Conservation (phyloP, 768 basidiomycete genomes). For the Fistulinella prunicolor region DNA sequence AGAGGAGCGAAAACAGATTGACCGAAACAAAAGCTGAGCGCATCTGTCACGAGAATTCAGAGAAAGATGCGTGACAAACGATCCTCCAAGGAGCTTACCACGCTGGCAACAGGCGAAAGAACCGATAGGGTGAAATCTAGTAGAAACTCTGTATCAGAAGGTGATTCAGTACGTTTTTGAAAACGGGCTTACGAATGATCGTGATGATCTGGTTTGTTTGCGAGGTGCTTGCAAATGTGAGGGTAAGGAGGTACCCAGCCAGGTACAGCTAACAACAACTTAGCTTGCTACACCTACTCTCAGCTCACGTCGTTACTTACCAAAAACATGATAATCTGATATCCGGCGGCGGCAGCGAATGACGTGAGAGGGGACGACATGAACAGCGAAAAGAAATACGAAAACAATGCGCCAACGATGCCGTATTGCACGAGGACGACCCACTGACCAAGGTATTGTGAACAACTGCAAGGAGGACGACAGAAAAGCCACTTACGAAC, state of each 20-base stretch:
- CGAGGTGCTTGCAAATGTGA: constrained; percentile 69
- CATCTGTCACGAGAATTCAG: constrained; percentile 36
- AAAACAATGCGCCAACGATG: constrained; percentile 61
- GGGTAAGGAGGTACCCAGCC: constrained; percentile 63
- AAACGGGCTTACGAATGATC: constrained; percentile 46
- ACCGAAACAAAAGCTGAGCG: constrained; percentile 72
- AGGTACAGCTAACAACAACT: constrained; percentile 50
- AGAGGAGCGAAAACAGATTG: constrained; percentile 74
- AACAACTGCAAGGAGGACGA: background rate
- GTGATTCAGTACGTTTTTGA: background rate
- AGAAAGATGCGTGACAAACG: background rate
- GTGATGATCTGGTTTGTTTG: constrained; percentile 53
- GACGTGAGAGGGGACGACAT: constrained; percentile 66
- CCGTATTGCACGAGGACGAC: constrained; percentile 68
- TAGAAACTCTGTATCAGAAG: background rate
- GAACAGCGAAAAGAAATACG: constrained; percentile 62
- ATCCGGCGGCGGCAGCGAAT: constrained; percentile 70
- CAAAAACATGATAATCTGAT: constrained; percentile 68
- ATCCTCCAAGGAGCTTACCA: constrained; percentile 42
- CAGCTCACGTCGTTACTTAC: constrained; percentile 39
- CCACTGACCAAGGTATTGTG: constrained; percentile 49
- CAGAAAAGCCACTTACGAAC: constrained; percentile 41
- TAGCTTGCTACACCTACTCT: background rate
- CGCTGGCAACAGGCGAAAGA: constrained; percentile 64
- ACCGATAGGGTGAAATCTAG: constrained; percentile 66